Conservation (phyloP, 371 early-diverging fungal species). For the Syncephalis fuscata region DNA sequence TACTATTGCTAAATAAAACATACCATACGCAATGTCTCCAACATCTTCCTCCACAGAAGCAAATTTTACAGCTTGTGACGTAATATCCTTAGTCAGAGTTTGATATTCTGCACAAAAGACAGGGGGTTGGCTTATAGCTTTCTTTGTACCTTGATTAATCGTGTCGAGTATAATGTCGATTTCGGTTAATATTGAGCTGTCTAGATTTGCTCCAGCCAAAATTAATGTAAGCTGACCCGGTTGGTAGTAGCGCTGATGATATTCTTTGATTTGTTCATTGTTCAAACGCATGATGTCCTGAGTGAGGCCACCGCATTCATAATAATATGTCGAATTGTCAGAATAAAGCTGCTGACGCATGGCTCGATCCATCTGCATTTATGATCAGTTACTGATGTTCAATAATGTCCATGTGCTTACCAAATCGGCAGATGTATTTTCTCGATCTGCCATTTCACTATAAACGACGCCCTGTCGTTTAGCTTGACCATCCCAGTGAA, state of each 20-base stretch:
- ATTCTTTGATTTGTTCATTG: conserved; percentile 45
- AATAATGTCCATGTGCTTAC: not conserved
- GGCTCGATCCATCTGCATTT: conserved; percentile 12
- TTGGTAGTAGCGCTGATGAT: conserved; percentile 45
- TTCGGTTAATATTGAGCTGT: conserved; percentile 5
- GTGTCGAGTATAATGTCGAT: conserved; percentile 15
- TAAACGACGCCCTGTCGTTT: conserved; percentile 64
- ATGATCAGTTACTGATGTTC: not conserved
- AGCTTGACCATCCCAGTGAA: conserved; percentile 43
- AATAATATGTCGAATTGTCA: conserved; percentile 29
- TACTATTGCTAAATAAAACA: not conserved
- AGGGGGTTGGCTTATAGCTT: too few relatives aligned
- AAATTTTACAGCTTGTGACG: conserved; percentile 17
- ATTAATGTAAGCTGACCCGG: conserved; percentile 41
- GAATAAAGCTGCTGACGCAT: conserved; percentile 28
- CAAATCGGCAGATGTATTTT: conserved; percentile 44
- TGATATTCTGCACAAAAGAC: too few relatives aligned
- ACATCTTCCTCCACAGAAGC: conserved; percentile 31
- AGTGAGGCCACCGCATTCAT: conserved; percentile 58
- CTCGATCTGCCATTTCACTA: conserved; percentile 60
- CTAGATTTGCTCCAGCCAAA: conserved; percentile 30
- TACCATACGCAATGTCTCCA: conserved; percentile 35
- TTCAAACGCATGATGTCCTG: conserved; percentile 40
- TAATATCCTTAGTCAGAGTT: not conserved
- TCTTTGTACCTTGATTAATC: conserved; percentile 2